Evolutionary conservation across 768 basidiomycete genomes (phyloP).

Genomic region (Pulveroboletus ravenelii): DNA sequence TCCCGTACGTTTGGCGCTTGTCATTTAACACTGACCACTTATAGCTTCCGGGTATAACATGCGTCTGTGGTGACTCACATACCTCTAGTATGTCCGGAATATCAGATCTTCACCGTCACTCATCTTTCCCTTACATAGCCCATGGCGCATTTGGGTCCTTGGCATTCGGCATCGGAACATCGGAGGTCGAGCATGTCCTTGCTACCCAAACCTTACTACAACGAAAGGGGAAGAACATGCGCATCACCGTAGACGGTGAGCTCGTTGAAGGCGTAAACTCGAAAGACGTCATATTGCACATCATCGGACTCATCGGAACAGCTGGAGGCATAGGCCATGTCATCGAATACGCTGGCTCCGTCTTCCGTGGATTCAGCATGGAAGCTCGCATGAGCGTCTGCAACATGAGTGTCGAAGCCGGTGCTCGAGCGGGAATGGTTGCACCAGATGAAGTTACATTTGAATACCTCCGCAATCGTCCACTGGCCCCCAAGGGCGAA

Average conservation of each 20-base stretch:
- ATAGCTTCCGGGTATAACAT: slow-evolving; percentile 71
- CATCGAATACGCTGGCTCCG: slow-evolving; percentile 88
- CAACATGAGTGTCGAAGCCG: slow-evolving; percentile 95
- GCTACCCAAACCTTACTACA: slow-evolving; percentile 89
- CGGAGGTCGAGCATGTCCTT: slow-evolving; percentile 91
- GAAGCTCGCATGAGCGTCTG: slow-evolving; percentile 89
- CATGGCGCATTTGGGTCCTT: slow-evolving; percentile 92
- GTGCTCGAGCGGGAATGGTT: slow-evolving; percentile 90
- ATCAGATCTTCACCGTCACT: background rate
- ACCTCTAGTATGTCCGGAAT: slow-evolving; percentile 65
- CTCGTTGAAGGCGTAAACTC: slow-evolving; percentile 79
- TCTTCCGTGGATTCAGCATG: slow-evolving; percentile 81
- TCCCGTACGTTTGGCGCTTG: background rate
- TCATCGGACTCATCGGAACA: slow-evolving; percentile 89
- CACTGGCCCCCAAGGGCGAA: slow-evolving; percentile 77
- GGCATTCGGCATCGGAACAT: slow-evolving; percentile 91
- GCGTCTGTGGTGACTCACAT: slow-evolving; percentile 91
- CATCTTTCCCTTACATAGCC: slow-evolving; percentile 38
- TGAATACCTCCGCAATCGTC: slow-evolving; percentile 74
- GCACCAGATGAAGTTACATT: slow-evolving; percentile 88
- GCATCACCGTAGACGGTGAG: slow-evolving; percentile 80
- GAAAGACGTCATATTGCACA: slow-evolving; percentile 87
- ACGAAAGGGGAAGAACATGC: slow-evolving; percentile 89
- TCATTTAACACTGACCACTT: background rate
- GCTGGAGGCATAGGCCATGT: slow-evolving; percentile 90